Evolutionary conservation across 2,329 filamentous ascomycete genomes (phyloP).

Genomic region (Didymella arachidicola): DNA sequence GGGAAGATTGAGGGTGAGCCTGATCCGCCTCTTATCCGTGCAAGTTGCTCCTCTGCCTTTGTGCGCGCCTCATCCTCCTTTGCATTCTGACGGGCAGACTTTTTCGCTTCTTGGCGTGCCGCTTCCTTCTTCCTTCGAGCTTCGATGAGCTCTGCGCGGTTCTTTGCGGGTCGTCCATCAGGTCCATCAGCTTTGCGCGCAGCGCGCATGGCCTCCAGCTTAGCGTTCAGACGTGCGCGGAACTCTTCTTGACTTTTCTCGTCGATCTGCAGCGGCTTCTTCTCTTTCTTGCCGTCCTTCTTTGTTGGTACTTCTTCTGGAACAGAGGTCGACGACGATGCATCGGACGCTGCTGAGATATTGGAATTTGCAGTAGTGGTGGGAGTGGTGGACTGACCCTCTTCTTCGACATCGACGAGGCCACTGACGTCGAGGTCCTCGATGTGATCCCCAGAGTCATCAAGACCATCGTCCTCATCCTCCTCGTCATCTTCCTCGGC

Average conservation of each 20-base stretch:
- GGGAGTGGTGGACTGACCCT: conserved; percentile 45
- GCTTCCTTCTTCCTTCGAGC: conserved; percentile 86
- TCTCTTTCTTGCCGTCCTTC: conserved; percentile 41
- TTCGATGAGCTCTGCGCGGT: conserved; percentile 91
- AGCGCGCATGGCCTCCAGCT: conserved; percentile 84
- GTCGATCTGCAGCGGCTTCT: conserved; percentile 44
- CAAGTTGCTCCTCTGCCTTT: conserved; percentile 63
- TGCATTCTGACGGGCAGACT: conserved; percentile 77
- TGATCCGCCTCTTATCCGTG: conserved; percentile 65
- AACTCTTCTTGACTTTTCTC: conserved; percentile 72
- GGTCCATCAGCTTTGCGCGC: conserved; percentile 86
- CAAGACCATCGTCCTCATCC: conserved; percentile 32
- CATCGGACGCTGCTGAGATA: conserved; percentile 51
- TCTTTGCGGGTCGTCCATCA: conserved; percentile 82
- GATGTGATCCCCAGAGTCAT: conserved; percentile 43
- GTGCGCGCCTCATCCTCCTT: conserved; percentile 78
- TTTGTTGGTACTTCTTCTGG: conserved; percentile 40
- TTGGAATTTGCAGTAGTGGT: conserved; percentile 46
- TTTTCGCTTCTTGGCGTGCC: conserved; percentile 86
- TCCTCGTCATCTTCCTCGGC: conserved; percentile 38
- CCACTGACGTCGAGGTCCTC: conserved; percentile 48
- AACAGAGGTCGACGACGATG: conserved; percentile 59
- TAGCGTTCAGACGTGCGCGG: conserved; percentile 78
- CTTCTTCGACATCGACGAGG: conserved; percentile 41
- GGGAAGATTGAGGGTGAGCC: conserved; percentile 62